Percentiles rank a stretch among this genome's conserved stretches.
phyloP scores from a whole-genome alignment of 768 basidiomycete species.

The Leucocoprinus leucothites region DNA sequence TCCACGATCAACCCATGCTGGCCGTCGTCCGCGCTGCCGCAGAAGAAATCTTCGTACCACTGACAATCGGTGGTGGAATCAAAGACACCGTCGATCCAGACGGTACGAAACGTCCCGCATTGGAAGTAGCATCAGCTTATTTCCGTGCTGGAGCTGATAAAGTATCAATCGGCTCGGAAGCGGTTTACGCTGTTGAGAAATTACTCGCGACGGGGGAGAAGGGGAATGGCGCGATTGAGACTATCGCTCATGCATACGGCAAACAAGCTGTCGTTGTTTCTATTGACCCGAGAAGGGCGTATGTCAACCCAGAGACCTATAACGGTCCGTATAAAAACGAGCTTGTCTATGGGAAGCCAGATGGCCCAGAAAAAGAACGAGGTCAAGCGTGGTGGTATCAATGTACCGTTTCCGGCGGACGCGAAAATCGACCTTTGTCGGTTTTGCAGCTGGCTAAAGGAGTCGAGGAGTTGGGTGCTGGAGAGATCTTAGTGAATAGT shows the following conservation, averaged over 20 bases:
- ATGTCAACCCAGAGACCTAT: constrained; percentile 66
- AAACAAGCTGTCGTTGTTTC: constrained; percentile 98
- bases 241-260: constrained; percentile 87
- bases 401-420: constrained; percentile 94
- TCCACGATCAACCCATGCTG: constrained; percentile 97
- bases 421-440: constrained; percentile 78
- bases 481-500: constrained; percentile 92
- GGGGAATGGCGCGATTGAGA: constrained; percentile 83
- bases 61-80: constrained; percentile 98
- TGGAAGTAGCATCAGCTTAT: constrained; percentile 94
- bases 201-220: constrained; percentile 49
- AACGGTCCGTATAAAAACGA: constrained; percentile 67
- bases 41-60: constrained; percentile 89
- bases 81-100: constrained; percentile 96
- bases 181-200: constrained; percentile 90
- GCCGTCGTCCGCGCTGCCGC: constrained; percentile 91
- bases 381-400: constrained; percentile 97
- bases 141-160: constrained; percentile 99
- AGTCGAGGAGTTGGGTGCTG: constrained; percentile 88
- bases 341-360: constrained; percentile 46
- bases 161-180: constrained; percentile 96
- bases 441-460: constrained; percentile 90
- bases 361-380: constrained; percentile 50
- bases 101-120: constrained; percentile 78
- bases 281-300: constrained; percentile 87